Percentiles rank a stretch among this genome's conserved stretches.
Evolutionary conservation across 805 yeast genomes (phyloP).

Genomic region (Starmera caribaea): DNA sequence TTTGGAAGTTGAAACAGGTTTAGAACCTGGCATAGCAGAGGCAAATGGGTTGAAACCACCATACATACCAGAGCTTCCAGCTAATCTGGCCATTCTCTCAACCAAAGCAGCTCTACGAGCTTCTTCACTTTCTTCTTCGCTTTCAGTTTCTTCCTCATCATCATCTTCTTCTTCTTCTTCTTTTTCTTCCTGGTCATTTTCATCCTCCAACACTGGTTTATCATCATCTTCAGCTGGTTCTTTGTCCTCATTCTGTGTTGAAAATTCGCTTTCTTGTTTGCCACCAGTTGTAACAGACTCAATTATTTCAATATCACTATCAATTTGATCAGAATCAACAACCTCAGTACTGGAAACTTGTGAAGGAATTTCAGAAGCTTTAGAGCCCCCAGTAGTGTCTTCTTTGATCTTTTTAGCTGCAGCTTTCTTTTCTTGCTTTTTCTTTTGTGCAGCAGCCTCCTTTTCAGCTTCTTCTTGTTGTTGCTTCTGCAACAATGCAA

Average conservation of each 20-base stretch:
- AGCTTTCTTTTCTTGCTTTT: slow-evolving; percentile 41
- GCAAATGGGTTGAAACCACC: slow-evolving; percentile 35
- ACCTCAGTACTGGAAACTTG: slow-evolving; percentile 1
- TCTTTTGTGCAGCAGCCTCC: slow-evolving; percentile 49
- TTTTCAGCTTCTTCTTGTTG: slow-evolving; percentile 74
- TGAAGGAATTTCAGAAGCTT: background rate
- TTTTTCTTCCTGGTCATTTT: slow-evolving; percentile 20
- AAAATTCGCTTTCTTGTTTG: background rate
- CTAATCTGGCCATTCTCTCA: slow-evolving; percentile 91
- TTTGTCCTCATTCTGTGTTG: slow-evolving; percentile 1
- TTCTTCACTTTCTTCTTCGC: slow-evolving; percentile 68
- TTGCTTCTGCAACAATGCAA: slow-evolving; percentile 70
- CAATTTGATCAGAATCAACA: background rate
- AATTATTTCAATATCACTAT: background rate
- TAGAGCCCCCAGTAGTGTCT: background rate
- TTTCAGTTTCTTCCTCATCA: slow-evolving; percentile 40
- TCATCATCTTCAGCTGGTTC: slow-evolving; percentile 11
- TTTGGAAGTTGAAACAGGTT: slow-evolving; percentile 12
- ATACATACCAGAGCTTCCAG: slow-evolving; percentile 58
- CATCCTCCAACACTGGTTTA: slow-evolving; percentile 16
- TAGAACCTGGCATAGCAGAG: slow-evolving; percentile 22
- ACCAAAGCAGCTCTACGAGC: slow-evolving; percentile 66
- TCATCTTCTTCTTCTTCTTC: slow-evolving; percentile 31
- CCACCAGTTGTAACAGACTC: background rate
- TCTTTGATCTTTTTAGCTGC: slow-evolving; percentile 18